A percentile compares a stretch with the other conserved stretches of the same genome.
These are phyloP conservation scores for Vishniacozyma victoriae DNA, from an alignment of 768 basidiomycete genomes.

Conservation along the genomic window DNA sequence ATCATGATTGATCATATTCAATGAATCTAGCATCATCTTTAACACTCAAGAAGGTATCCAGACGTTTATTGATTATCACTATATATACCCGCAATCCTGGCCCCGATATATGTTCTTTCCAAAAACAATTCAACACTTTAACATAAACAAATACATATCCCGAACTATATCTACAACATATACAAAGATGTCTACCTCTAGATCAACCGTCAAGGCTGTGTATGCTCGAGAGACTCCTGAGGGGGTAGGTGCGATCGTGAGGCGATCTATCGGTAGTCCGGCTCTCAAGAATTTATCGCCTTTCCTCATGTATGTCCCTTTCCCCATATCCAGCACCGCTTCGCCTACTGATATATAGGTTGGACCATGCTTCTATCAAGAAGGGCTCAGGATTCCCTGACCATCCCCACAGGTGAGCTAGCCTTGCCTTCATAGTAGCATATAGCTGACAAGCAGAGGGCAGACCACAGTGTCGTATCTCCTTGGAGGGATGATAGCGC, in stretches of 20 bases:
- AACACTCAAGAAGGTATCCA: too few relatives aligned
- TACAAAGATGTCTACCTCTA: constrained; percentile 32
- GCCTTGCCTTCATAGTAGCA: too few relatives aligned
- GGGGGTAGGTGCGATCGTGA: constrained; percentile 74
- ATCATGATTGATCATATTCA: too few relatives aligned
- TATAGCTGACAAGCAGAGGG: constrained; percentile 8
- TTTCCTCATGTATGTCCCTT: constrained; percentile 63
- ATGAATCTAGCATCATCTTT: too few relatives aligned
- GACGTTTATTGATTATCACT: too few relatives aligned
- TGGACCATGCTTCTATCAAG: constrained; percentile 67
- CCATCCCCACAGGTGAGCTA: constrained; percentile 63
- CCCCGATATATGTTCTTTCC: too few relatives aligned
- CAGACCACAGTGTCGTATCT: constrained; percentile 63
- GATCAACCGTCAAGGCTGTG: constrained; percentile 69
- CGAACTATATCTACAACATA: too few relatives aligned
- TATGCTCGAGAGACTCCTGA: constrained; percentile 53
- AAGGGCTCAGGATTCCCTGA: constrained; percentile 65
- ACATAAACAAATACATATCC: too few relatives aligned
- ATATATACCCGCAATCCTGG: too few relatives aligned
- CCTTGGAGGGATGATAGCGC: constrained; percentile 73
- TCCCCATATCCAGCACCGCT: neutral
- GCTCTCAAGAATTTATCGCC: constrained; percentile 74
- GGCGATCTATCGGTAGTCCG: constrained; percentile 75
- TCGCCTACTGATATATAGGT: constrained; percentile 13
- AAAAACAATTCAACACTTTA: too few relatives aligned